Evolutionary conservation across 495 filamentous ascomycete species (phyloP).

Genomic region (Lophiostoma macrostomum): DNA sequence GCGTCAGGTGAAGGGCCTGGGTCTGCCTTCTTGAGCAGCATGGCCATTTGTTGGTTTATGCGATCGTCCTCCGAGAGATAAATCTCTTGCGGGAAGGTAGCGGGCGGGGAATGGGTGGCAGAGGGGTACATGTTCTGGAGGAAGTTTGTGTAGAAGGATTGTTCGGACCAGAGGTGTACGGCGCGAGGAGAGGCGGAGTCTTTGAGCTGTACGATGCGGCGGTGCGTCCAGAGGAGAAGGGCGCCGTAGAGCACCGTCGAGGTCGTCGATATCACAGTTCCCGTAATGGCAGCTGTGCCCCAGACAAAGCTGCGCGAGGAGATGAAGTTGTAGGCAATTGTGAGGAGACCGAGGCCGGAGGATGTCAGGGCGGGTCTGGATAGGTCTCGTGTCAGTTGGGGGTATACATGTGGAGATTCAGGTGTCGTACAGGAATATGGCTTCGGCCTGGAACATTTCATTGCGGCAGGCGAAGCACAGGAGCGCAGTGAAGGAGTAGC

Average conservation of each 20-base stretch:
- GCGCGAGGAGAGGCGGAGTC: slow-evolving; percentile 4
- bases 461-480: slow-evolving; percentile 39
- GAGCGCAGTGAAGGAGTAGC: slow-evolving; percentile 42
- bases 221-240: slow-evolving; percentile 41
- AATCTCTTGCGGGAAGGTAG: neutral
- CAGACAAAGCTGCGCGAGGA: slow-evolving; percentile 34
- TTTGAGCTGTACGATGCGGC: slow-evolving; percentile 27
- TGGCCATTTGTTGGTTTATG: slow-evolving; percentile 41
- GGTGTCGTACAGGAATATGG: slow-evolving; percentile 37
- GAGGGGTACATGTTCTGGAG: slow-evolving; percentile 34
- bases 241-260: slow-evolving; percentile 37
- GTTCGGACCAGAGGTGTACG: slow-evolving; percentile 22
- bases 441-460: slow-evolving; percentile 38
- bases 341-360: slow-evolving; percentile 40
- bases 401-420: neutral
- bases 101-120: slow-evolving; percentile 13
- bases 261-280: slow-evolving; percentile 31
- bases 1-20: slow-evolving; percentile 27
- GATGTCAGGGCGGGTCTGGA: slow-evolving; percentile 34
- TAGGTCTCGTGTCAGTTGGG: slow-evolving; percentile 7
- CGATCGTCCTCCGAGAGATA: slow-evolving; percentile 41
- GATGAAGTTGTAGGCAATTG: slow-evolving; percentile 42
- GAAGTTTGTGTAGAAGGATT: slow-evolving; percentile 38
- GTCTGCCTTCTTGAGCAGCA: slow-evolving; percentile 34
- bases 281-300: slow-evolving; percentile 34